These are phyloP conservation scores for Gaeumannomyces sp. DNA, from an alignment of 2,329 filamentous ascomycete species.

Conservation along the genomic window DNA sequence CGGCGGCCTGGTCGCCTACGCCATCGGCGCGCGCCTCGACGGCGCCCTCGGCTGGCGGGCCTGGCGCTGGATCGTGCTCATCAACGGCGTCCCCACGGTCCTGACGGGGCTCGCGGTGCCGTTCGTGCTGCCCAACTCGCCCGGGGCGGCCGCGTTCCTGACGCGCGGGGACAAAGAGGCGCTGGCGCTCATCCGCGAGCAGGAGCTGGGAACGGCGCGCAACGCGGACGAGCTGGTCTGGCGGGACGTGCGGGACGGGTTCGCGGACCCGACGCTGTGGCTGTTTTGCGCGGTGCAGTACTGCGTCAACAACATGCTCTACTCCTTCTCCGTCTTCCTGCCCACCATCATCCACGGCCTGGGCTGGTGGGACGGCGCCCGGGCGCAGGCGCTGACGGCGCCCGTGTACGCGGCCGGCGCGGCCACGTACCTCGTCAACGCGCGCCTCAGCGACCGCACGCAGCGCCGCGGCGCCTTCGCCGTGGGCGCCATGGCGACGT, in stretches of 20 bases:
- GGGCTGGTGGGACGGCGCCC: constrained; percentile 44
- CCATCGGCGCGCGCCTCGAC: constrained; percentile 54
- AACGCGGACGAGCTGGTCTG: constrained; percentile 27
- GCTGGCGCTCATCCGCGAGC: constrained; percentile 22
- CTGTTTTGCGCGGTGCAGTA: constrained; percentile 55
- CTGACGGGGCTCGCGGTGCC: constrained; percentile 47
- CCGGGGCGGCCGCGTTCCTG: constrained; percentile 53
- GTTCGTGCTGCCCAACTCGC: constrained; percentile 53
- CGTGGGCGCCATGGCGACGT: constrained; percentile 39
- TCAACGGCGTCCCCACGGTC: constrained; percentile 50
- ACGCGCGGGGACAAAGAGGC: constrained; percentile 42
- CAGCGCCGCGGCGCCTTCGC: constrained; percentile 52
- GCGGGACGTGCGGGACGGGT: constrained; percentile 40
- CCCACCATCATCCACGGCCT: constrained; percentile 63
- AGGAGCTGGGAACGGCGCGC: constrained; percentile 5
- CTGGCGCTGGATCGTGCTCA: constrained; percentile 62
- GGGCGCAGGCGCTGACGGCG: constrained; percentile 59
- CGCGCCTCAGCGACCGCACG: constrained; percentile 50
- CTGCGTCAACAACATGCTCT: constrained; percentile 58
- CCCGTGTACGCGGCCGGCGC: constrained; percentile 62
- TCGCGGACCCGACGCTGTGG: constrained; percentile 60
- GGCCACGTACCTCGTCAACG: constrained; percentile 51
- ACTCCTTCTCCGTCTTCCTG: constrained; percentile 61
- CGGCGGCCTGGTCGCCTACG: constrained; percentile 60
- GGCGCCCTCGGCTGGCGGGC: constrained; percentile 49